Conservation (phyloP, 1,139 yeast species). For the Scheffersomyces segobiensis region DNA sequence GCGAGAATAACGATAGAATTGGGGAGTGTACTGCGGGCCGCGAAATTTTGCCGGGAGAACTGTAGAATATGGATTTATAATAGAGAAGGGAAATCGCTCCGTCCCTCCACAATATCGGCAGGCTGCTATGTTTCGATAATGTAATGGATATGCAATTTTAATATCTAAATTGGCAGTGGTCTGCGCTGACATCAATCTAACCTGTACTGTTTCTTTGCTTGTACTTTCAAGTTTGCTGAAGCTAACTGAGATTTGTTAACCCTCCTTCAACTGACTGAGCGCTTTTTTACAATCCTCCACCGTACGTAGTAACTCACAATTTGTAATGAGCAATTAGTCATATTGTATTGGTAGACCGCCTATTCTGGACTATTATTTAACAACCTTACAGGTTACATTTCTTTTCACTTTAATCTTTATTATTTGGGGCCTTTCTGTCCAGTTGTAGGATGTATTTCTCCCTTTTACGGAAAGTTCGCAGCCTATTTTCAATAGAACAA, state of each 20-base stretch:
- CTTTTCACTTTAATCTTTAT: too few relatives aligned
- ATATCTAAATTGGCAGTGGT: background rate
- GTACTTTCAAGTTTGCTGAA: background rate
- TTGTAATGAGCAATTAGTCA: too few relatives aligned
- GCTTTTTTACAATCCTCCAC: background rate
- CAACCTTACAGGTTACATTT: background rate
- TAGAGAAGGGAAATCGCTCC: background rate
- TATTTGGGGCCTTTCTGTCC: background rate
- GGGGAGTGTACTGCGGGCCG: too few relatives aligned
- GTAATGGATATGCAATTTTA: background rate
- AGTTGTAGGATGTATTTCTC: background rate
- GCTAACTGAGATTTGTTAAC: background rate
- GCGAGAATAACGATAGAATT: too few relatives aligned
- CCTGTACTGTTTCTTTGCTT: background rate
- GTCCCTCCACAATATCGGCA: background rate
- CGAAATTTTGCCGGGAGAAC: too few relatives aligned
- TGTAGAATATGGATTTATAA: too few relatives aligned
- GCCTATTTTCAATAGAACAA: background rate
- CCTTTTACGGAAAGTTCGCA: background rate
- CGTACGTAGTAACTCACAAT: too few relatives aligned
- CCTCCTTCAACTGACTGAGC: background rate
- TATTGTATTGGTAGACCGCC: background rate
- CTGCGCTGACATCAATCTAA: background rate
- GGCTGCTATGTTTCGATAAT: too few relatives aligned
- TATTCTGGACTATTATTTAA: background rate